phyloP scores from a whole-genome alignment of 768 basidiomycete species.

The Fomitopsis serialis region DNA sequence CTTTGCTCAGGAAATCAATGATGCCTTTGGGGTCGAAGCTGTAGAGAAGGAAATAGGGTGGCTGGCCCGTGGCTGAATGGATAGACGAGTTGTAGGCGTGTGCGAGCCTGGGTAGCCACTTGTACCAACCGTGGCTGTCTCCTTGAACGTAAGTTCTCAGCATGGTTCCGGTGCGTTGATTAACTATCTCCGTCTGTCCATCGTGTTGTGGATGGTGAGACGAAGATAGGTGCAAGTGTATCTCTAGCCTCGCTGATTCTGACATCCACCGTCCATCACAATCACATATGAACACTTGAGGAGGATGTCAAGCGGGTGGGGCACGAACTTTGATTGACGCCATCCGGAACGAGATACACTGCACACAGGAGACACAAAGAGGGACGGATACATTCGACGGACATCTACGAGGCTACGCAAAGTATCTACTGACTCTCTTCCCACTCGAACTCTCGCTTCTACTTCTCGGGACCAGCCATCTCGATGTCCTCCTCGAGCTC shows the following conservation, averaged over 20 bases:
- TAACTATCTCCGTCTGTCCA: conserved; percentile 3
- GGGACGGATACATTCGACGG: too few species aligned
- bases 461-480: too few species aligned
- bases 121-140: not conserved
- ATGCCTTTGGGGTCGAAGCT: conserved; percentile 7
- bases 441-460: too few species aligned
- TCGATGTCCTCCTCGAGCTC: too few species aligned
- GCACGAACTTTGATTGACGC: too few species aligned
- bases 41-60: conserved; percentile 15
- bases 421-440: too few species aligned
- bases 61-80: conserved; percentile 8
- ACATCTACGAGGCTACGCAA: too few species aligned
- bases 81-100: conserved; percentile 11
- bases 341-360: too few species aligned
- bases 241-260: not conserved
- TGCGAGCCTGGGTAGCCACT: not conserved
- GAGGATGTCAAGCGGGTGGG: too few species aligned
- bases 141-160: not conserved
- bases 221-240: not conserved
- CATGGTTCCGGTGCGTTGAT: conserved; percentile 1
- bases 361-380: too few species aligned
- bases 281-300: not conserved
- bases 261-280: not conserved
- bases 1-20: not conserved
- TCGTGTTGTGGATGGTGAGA: not conserved